Percentiles rank a stretch among this genome's conserved stretches.
Conservation (phyloP, 2,329 filamentous ascomycete genomes). For the Exophiala bonariae region DNA sequence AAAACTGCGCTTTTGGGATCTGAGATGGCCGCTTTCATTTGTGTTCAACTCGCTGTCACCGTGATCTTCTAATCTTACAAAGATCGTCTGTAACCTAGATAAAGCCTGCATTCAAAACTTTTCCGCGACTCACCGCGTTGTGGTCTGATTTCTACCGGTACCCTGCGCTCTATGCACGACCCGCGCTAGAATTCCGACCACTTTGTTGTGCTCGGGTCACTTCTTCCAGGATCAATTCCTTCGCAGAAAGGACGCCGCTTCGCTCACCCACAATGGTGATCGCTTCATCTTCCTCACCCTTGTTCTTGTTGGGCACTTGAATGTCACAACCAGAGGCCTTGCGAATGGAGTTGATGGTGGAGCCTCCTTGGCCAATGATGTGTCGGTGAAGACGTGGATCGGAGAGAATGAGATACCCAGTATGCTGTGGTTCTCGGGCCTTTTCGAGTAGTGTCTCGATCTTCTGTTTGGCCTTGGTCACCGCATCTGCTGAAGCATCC, state of each 20-base stretch:
- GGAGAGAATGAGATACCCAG: slow-evolving; percentile 84
- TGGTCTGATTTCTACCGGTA: no score
- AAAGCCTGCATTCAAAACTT: no score
- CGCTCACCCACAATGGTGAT: slow-evolving; percentile 83
- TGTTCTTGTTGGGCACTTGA: slow-evolving; percentile 82
- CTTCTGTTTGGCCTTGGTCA: slow-evolving; percentile 76
- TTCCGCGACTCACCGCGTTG: no score
- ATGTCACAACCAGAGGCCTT: slow-evolving; percentile 92
- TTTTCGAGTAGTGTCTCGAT: slow-evolving; percentile 72
- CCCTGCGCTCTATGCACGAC: slow-evolving; percentile 6
- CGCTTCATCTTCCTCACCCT: slow-evolving; percentile 65
- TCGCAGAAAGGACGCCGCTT: slow-evolving; percentile 82
- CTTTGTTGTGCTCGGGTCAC: slow-evolving; percentile 60
- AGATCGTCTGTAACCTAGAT: no score
- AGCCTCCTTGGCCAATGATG: slow-evolving; percentile 85
- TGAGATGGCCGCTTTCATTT: no score
- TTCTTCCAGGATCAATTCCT: slow-evolving; percentile 82
- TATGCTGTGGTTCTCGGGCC: slow-evolving; percentile 53
- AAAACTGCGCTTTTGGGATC: no score
- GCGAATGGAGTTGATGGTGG: slow-evolving; percentile 89
- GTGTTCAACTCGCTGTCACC: no score
- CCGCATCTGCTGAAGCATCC: slow-evolving; percentile 62
- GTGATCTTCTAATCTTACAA: no score
- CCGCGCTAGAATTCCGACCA: slow-evolving; percentile 1
- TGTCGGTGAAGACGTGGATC: slow-evolving; percentile 87